phyloP scores from a whole-genome alignment of 2,329 filamentous ascomycete genomes.

The Fusarium sp. region DNA sequence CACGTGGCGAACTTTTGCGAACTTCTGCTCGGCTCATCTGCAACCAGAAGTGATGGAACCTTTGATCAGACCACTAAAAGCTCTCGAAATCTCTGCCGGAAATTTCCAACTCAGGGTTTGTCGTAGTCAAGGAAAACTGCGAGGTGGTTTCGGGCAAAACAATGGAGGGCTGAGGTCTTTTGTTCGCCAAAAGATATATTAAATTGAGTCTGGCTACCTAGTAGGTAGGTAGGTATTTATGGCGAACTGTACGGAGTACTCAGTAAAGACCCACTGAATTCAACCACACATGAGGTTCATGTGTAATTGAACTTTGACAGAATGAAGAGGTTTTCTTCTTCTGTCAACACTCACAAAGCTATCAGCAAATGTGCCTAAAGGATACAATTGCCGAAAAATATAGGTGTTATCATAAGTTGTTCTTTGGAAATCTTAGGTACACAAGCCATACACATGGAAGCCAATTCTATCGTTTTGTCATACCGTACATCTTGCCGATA shows the following conservation, averaged over 20 bases:
- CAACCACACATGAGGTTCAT: background rate
- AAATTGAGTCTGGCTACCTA: background rate
- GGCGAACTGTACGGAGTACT: background rate
- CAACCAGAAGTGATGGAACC: slow-evolving; percentile 25
- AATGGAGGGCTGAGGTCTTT: background rate
- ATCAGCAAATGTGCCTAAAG: background rate
- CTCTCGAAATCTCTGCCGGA: slow-evolving; percentile 11
- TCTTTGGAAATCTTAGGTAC: too few relatives aligned
- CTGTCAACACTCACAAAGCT: background rate
- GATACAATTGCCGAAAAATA: background rate
- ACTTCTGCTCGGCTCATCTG: slow-evolving; percentile 7
- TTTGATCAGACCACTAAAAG: slow-evolving; percentile 28
- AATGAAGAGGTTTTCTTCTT: background rate
- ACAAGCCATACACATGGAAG: too few relatives aligned
- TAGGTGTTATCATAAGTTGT: background rate
- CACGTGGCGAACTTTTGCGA: slow-evolving; percentile 37
- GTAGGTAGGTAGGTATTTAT: too few relatives aligned
- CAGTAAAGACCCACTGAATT: background rate
- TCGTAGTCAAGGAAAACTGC: background rate
- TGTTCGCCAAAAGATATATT: background rate
- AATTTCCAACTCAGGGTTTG: background rate
- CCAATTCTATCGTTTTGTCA: background rate
- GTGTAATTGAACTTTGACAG: background rate
- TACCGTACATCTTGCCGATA: background rate
- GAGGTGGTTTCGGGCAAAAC: background rate